Evolutionary conservation across 441 rosid genomes (phyloP).

Genomic region (Codiaeum variegatum): DNA sequence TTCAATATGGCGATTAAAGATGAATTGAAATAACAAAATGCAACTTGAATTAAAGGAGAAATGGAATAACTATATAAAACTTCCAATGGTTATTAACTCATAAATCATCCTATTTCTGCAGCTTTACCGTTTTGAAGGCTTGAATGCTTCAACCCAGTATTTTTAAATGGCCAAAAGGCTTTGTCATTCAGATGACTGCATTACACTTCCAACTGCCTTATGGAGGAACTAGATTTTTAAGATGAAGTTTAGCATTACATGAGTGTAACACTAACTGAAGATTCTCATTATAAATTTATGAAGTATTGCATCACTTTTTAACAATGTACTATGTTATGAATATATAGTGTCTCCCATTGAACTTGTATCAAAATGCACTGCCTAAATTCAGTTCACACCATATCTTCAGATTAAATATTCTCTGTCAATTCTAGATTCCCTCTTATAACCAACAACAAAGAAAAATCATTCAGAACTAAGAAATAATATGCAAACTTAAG

Average conservation of each 20-base stretch:
- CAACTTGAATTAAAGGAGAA: not conserved
- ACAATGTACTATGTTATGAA: not conserved
- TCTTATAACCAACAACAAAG: not conserved
- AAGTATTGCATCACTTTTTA: not conserved
- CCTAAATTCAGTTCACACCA: not conserved
- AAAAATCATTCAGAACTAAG: not conserved
- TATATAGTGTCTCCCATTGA: not conserved
- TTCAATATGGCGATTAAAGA: not conserved
- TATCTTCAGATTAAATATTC: not conserved
- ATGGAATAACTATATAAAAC: not conserved
- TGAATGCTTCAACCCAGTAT: not conserved
- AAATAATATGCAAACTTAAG: not conserved
- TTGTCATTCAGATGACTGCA: not conserved
- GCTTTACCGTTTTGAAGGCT: not conserved
- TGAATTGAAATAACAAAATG: not conserved
- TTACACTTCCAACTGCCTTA: not conserved
- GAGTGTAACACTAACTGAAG: not conserved
- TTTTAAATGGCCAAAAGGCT: not conserved
- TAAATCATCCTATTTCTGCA: not conserved
- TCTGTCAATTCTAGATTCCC: not conserved
- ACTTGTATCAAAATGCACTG: not conserved
- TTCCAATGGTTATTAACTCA: not conserved
- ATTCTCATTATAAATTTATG: not conserved
- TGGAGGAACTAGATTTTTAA: not conserved
- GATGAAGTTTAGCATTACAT: not conserved